These are phyloP conservation scores for Fusarium tricinctum DNA, from an alignment of 2,329 filamentous ascomycete species.

Conservation along the genomic window DNA sequence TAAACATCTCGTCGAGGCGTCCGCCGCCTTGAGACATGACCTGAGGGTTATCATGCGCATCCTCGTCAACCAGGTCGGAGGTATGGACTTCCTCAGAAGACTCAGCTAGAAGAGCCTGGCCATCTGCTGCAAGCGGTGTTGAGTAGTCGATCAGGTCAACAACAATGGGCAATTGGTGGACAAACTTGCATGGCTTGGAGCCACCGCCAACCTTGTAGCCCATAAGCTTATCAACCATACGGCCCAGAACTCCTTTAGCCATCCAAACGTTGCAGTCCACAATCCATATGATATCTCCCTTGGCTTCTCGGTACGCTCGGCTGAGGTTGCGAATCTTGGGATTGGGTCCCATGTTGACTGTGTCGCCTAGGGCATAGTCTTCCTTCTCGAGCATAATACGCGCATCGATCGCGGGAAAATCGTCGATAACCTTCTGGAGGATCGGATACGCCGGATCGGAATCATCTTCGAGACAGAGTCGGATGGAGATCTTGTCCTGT, in stretches of 20 bases:
- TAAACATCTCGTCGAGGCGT: conserved; percentile 92
- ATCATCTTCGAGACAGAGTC: conserved; percentile 83
- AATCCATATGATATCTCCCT: conserved; percentile 91
- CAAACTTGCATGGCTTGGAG: conserved; percentile 82
- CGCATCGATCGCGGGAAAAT: conserved; percentile 80
- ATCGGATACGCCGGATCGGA: conserved; percentile 83
- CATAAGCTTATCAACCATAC: conserved; percentile 90
- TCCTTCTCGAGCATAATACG: conserved; percentile 85
- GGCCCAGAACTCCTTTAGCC: conserved; percentile 79
- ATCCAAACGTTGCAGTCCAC: conserved; percentile 98
- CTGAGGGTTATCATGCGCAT: conserved; percentile 46
- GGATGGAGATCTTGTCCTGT: conserved; percentile 78
- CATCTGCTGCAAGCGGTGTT: conserved; percentile 34
- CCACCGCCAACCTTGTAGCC: conserved; percentile 70
- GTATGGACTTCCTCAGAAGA: conserved; percentile 50
- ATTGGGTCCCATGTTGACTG: conserved; percentile 84
- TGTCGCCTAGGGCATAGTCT: conserved; percentile 74
- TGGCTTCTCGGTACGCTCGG: conserved; percentile 88
- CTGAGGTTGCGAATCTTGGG: conserved; percentile 99
- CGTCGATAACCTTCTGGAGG: conserved; percentile 76
- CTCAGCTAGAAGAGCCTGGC: conserved; percentile 53
- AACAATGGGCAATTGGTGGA: conserved; percentile 91
- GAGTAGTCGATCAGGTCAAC: conserved; percentile 73
- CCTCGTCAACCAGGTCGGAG: conserved; percentile 36
- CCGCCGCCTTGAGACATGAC: conserved; percentile 73